Conservation (phyloP, 345 rosid species). For the Theobroma cacao region DNA sequence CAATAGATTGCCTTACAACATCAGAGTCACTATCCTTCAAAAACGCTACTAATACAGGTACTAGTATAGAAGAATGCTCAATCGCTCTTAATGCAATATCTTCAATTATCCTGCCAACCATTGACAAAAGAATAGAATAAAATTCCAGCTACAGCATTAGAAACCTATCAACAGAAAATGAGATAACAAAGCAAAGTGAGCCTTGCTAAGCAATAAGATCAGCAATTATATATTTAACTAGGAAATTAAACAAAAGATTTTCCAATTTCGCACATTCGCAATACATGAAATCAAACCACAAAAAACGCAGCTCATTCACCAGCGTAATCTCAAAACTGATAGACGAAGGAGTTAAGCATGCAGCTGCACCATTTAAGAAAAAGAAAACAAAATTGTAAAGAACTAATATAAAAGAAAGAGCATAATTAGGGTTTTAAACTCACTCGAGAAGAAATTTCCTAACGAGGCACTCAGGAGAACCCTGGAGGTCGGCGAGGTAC, state of each 20-base stretch:
- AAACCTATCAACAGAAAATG: neutral
- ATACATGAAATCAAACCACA: neutral
- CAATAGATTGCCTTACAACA: slow-evolving; percentile 66
- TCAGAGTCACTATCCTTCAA: slow-evolving; percentile 54
- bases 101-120: slow-evolving; percentile 71
- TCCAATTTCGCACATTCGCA: neutral
- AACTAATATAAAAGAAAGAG: neutral
- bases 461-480: slow-evolving; percentile 70
- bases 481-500: slow-evolving; percentile 71
- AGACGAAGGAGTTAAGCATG: neutral
- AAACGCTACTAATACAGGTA: slow-evolving; percentile 58
- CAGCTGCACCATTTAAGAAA: neutral
- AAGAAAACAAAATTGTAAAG: slow-evolving; percentile 6
- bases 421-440: slow-evolving; percentile 47
- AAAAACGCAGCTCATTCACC: neutral
- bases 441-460: slow-evolving; percentile 72
- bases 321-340: neutral
- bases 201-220: slow-evolving; percentile 11
- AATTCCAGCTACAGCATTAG: neutral
- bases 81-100: slow-evolving; percentile 65
- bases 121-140: neutral
- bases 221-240: slow-evolving; percentile 12
- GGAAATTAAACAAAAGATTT: neutral
- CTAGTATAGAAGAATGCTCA: slow-evolving; percentile 52
- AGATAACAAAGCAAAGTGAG: neutral